A percentile compares a stretch with the other conserved stretches of the same genome.
Conservation (phyloP, 768 basidiomycete genomes). For the Hypsizygus marmoreus region DNA sequence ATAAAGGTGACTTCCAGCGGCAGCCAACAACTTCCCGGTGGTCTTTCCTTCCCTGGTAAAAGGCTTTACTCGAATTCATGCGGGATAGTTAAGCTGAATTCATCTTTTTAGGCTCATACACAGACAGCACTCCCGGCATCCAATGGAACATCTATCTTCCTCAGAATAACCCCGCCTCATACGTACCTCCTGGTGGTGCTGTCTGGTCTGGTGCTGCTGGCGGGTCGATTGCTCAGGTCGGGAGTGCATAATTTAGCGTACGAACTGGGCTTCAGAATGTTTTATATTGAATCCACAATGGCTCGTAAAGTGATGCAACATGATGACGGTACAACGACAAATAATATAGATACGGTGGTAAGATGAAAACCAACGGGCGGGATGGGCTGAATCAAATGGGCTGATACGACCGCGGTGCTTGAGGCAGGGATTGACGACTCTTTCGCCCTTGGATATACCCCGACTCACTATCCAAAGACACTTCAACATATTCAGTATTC, state of each 20-base stretch:
- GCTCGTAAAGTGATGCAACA: too few relatives aligned
- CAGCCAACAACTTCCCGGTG: conserved; percentile 26
- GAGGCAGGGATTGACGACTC: not conserved
- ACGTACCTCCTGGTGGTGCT: conserved; percentile 31
- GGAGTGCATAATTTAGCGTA: conserved; percentile 10
- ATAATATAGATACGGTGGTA: too few relatives aligned
- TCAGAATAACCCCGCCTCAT: conserved; percentile 20
- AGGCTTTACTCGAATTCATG: not conserved
- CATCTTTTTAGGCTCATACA: conserved; percentile 23
- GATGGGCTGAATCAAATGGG: not conserved
- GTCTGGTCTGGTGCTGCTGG: conserved; percentile 33
- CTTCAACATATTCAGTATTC: not conserved
- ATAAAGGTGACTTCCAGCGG: conserved; percentile 38
- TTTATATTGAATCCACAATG: too few relatives aligned
- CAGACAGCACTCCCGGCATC: conserved; percentile 32
- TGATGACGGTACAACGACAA: too few relatives aligned
- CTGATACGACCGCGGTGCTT: not conserved
- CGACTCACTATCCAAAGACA: not conserved
- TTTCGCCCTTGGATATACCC: not conserved
- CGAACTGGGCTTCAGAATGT: not conserved
- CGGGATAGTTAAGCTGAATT: not conserved
- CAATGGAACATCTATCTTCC: conserved; percentile 32
- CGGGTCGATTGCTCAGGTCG: conserved; percentile 23
- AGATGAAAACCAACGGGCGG: too few relatives aligned
- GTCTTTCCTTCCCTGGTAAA: conserved; percentile 30